phyloP scores from a whole-genome alignment of 306 rosid genomes.

The Vachellia pachyceras region DNA sequence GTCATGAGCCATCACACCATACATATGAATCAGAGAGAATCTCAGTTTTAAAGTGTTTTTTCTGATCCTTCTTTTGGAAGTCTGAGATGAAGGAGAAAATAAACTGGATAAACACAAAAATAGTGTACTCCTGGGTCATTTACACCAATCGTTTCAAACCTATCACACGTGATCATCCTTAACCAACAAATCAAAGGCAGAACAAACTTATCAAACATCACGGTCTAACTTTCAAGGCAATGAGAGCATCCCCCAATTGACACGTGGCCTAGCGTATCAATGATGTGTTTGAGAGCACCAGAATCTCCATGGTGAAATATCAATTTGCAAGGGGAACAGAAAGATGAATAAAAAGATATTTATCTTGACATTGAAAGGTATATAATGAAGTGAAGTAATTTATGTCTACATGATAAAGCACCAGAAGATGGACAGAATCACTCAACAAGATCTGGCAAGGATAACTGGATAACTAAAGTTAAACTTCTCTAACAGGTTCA shows the following conservation, averaged over 20 bases:
- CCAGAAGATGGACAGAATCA: constrained; percentile 11
- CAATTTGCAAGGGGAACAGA: neutral
- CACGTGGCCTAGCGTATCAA: neutral
- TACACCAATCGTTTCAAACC: neutral
- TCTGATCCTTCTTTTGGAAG: neutral
- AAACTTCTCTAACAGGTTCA: constrained; percentile 3
- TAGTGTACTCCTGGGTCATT: constrained; percentile 20
- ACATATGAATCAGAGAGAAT: neutral
- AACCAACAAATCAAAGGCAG: neutral
- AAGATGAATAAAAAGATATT: neutral
- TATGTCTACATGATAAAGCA: neutral
- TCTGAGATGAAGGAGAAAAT: neutral
- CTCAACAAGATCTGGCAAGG: constrained; percentile 23
- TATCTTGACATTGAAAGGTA: neutral
- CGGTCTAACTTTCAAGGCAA: too few species aligned
- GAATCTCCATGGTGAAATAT: neutral
- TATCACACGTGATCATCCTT: neutral
- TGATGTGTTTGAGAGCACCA: neutral
- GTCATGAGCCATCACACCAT: constrained; percentile 24
- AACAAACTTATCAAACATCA: neutral
- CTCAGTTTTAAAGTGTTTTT: neutral
- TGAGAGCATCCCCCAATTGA: neutral
- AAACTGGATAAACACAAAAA: constrained; percentile 6
- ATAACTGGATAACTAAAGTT: constrained; percentile 13
- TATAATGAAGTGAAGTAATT: neutral